phyloP scores from a whole-genome alignment of 768 basidiomycete species.

The Amanita pallidorosea region DNA sequence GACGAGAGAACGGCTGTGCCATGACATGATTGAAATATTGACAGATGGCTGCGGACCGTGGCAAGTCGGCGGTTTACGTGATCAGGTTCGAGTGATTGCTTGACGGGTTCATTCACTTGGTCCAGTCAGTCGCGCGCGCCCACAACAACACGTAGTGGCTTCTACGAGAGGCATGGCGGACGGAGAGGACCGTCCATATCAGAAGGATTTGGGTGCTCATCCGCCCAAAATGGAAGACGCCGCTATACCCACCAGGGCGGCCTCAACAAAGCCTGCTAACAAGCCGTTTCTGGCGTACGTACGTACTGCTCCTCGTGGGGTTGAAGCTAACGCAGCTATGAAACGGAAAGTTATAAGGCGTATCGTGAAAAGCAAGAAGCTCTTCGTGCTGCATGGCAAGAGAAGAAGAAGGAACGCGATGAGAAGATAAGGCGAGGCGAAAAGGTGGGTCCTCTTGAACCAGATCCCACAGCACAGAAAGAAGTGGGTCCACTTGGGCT shows the following conservation, averaged over 20 bases:
- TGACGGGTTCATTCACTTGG: not conserved
- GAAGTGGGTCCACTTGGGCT: conserved; percentile 58
- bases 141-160: conserved; percentile 36
- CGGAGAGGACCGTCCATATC: conserved; percentile 25
- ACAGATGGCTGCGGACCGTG: not conserved
- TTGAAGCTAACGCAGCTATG: not conserved
- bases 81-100: not conserved
- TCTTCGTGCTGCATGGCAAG: conserved; percentile 52
- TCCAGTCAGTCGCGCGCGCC: not conserved
- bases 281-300: conserved; percentile 70
- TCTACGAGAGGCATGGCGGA: conserved; percentile 46
- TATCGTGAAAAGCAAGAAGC: conserved; percentile 53
- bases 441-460: conserved; percentile 60
- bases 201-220: conserved; percentile 28
- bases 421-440: conserved; percentile 69
- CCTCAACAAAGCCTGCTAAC: conserved; percentile 78
- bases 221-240: conserved; percentile 50
- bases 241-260: conserved; percentile 52
- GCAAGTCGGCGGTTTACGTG: not conserved
- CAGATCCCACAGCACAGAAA: conserved; percentile 57
- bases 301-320: conserved; percentile 1
- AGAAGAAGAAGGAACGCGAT: conserved; percentile 61
- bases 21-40: not conserved
- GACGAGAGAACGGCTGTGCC: no score
- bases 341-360: conserved; percentile 43